Conservation (phyloP, 1,139 yeast species). For the Saccharomyces hybrid region DNA sequence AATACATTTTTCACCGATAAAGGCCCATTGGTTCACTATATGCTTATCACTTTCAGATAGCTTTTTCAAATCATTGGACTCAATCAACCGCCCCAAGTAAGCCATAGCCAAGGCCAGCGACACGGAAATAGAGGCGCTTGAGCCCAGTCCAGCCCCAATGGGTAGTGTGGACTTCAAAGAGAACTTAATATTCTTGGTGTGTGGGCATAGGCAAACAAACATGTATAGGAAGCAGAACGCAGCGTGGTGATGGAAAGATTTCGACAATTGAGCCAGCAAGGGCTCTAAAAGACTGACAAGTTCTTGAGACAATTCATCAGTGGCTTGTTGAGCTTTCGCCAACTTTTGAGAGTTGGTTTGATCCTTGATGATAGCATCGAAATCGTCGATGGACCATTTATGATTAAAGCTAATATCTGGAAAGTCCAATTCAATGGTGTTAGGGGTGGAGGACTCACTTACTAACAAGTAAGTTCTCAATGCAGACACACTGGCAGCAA, state of each 20-base stretch:
- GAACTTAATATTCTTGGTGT: conserved; percentile 48
- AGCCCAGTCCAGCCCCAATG: conserved; percentile 95
- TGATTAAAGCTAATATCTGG: conserved; percentile 70
- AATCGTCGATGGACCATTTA: conserved; percentile 41
- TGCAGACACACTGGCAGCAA: conserved; percentile 30
- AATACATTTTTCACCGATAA: conserved; percentile 88
- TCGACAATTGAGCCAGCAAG: conserved; percentile 39
- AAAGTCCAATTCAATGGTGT: conserved; percentile 56
- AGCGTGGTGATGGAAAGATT: conserved; percentile 67
- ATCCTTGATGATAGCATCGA: conserved; percentile 4
- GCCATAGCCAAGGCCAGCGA: conserved; percentile 74
- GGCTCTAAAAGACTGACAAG: conserved; percentile 12
- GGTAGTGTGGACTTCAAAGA: conserved; percentile 79
- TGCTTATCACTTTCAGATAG: conserved; percentile 41
- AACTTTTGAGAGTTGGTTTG: background rate
- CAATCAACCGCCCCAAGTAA: conserved; percentile 45
- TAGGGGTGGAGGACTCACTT: conserved; percentile 31
- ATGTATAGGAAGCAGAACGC: conserved; percentile 81
- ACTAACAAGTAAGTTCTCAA: conserved; percentile 68
- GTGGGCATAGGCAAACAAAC: conserved; percentile 51
- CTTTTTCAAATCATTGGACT: conserved; percentile 9
- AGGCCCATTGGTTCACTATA: conserved; percentile 78
- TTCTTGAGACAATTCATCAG: conserved; percentile 49
- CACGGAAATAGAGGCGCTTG: conserved; percentile 87
- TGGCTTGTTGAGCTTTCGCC: conserved; percentile 12